These are phyloP conservation scores for Triangularia verruculosa DNA, from an alignment of 2,329 filamentous ascomycete genomes.

Conservation along the genomic window DNA sequence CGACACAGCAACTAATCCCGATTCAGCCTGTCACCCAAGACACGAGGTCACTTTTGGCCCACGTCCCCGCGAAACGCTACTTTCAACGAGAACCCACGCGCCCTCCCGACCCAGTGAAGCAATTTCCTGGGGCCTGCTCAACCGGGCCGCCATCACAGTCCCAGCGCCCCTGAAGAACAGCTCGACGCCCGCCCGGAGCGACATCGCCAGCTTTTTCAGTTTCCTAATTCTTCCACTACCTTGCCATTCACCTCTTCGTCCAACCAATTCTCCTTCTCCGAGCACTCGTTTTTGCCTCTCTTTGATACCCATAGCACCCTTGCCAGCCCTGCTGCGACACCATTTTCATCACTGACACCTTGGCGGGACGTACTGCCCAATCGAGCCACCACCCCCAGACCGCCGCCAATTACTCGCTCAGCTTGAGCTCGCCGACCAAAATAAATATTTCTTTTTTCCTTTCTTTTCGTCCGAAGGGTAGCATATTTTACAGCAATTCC, in stretches of 20 bases:
- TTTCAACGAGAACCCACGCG: conserved; percentile 15
- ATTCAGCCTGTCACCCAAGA: conserved; percentile 21
- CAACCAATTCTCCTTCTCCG: conserved; percentile 4
- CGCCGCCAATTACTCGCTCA: conserved; percentile 8
- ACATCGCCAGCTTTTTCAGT: conserved; percentile 14
- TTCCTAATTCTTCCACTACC: not conserved
- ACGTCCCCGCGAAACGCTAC: conserved; percentile 19
- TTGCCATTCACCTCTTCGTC: not conserved
- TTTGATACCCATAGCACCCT: not conserved
- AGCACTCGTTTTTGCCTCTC: not conserved
- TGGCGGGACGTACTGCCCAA: conserved; percentile 13
- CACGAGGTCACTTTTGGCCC: conserved; percentile 22
- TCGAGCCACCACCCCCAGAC: conserved; percentile 15
- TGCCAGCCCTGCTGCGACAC: not conserved
- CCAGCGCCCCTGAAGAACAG: conserved; percentile 23
- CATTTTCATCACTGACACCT: not conserved
- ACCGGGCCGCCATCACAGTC: conserved; percentile 24
- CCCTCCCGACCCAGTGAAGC: conserved; percentile 21
- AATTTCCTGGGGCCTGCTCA: conserved; percentile 26
- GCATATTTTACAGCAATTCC: conserved; percentile 5
- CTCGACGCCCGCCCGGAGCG: conserved; percentile 16
- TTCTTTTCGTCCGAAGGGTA: conserved; percentile 13
- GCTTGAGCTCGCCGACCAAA: conserved; percentile 22
- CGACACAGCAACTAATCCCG: conserved; percentile 20
- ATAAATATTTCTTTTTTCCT: conserved; percentile 19